Evolutionary conservation across 1,284 basidiomycete species (phyloP), one percentile per base, ranked within the genome.

Genomic region (Rhodotorula sp.): DNA sequence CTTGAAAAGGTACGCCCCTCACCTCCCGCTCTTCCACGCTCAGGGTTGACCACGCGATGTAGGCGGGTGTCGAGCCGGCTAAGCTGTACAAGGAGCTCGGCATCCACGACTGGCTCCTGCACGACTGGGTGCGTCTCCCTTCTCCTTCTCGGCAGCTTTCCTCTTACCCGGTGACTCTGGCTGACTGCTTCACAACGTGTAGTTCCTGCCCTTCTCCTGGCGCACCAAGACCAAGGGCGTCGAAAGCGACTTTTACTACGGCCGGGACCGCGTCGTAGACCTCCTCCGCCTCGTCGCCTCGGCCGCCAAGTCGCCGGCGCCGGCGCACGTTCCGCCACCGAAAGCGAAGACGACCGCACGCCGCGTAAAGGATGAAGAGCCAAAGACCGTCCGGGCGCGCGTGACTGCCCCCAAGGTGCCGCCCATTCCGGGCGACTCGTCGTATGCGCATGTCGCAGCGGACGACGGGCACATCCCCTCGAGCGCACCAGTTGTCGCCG

Each of bases 61-160:
- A 73, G 72, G 66, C 72, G 13, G 72, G 72, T 46, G 64, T 74
- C 44, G 37, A 66, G 41, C 72, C 72, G 1, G n/a, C 17, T 17
- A 68, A 55, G 37, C 58, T 64, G 6, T 54, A 54, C 54, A 62
- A 68, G 27, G 51, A 58, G 13, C 54, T 58, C 34, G 64, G 70
- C n/a, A 56, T 64, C 10, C 72, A 74, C 58, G 70, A 66, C 56
- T 74, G 66, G 67, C 27, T 64, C 17, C 37, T 71, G 9, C 61
- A 61, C 58, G 61, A 66, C 56, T 66, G 53, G 36, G 63, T 61
- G 25, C 29, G 63, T n/a, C n/a, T 3, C 46, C 9, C 5, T 19
- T 3, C 37, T 12, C 21, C 17, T 17, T 34, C 53, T 0, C 7
- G 19, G 29, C 29, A 19, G 48, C 48, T 13, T 5, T 6, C 6